Evolutionary conservation across 2,329 filamentous ascomycete genomes (phyloP).

Genomic region (Eutypa lata): DNA sequence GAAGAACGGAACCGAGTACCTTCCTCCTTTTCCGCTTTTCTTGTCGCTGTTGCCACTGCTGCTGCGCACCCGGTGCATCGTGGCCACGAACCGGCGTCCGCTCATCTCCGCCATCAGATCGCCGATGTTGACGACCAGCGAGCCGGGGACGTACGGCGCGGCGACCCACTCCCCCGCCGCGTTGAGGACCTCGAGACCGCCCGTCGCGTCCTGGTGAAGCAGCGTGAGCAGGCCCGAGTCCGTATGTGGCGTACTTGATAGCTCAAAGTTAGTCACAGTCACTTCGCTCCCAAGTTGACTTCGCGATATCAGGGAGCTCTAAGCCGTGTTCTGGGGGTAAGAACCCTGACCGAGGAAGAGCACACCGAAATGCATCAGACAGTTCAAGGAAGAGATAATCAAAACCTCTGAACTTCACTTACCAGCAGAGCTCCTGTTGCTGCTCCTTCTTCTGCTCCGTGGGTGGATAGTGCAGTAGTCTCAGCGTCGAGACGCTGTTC

Average conservation of each 20-base stretch:
- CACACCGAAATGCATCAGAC: too few species aligned
- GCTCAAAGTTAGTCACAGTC: too few species aligned
- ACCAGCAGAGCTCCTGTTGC: slow-evolving; percentile 27
- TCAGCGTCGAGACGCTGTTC: slow-evolving; percentile 39
- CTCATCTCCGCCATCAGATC: slow-evolving; percentile 40
- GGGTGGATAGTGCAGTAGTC: slow-evolving; percentile 42
- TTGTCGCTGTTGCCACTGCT: background rate
- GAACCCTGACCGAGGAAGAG: too few species aligned
- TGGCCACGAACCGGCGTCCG: slow-evolving; percentile 40
- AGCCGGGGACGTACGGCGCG: slow-evolving; percentile 37
- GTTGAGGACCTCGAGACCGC: slow-evolving; percentile 44
- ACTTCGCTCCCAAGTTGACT: too few species aligned
- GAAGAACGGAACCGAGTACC: slow-evolving; percentile 45
- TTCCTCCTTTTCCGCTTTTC: slow-evolving; percentile 22
- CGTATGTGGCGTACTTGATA: slow-evolving; percentile 29
- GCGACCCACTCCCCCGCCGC: slow-evolving; percentile 37
- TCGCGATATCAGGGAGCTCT: too few species aligned
- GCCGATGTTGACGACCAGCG: slow-evolving; percentile 42
- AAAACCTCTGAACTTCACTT: too few species aligned
- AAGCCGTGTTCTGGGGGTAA: too few species aligned
- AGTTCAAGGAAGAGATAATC: too few species aligned
- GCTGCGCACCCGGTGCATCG: slow-evolving; percentile 40
- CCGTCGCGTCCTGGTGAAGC: slow-evolving; percentile 43
- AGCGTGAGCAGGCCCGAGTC: slow-evolving; percentile 46
- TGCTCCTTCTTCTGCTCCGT: slow-evolving; percentile 10